These are phyloP conservation scores for Themeda triandra DNA, from an alignment of 176 grass and related monocot genomes.

Conservation along the genomic window DNA sequence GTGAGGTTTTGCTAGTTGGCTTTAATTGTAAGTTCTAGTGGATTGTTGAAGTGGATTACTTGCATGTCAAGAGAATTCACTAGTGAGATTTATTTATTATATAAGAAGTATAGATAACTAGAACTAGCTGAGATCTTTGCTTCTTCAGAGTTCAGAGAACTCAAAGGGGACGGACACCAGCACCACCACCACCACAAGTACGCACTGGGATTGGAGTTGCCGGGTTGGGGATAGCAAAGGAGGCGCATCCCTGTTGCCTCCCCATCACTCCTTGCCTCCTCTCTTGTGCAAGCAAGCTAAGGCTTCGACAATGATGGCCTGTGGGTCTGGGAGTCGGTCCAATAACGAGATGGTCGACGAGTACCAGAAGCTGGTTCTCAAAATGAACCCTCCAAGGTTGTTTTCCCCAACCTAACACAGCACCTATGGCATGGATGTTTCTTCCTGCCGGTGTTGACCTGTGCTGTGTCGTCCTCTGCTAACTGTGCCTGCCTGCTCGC, in stretches of 20 bases:
- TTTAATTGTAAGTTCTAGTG: no score
- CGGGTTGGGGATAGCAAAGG: slow-evolving; percentile 13
- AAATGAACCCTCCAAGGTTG: slow-evolving; percentile 95
- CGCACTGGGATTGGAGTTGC: slow-evolving; percentile 25
- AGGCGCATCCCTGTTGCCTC: slow-evolving; percentile 36
- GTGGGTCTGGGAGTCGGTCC: slow-evolving; percentile 57
- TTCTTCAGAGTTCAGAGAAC: slow-evolving; percentile 25
- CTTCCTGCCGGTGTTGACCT: slow-evolving; percentile 11
- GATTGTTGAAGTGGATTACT: no score
- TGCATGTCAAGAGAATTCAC: no score
- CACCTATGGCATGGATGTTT: slow-evolving; percentile 3
- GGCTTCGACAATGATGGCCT: slow-evolving; percentile 53
- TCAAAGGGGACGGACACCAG: not conserved
- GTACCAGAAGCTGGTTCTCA: slow-evolving; percentile 90
- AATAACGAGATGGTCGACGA: slow-evolving; percentile 70
- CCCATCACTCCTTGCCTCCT: not conserved
- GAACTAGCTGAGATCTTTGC: slow-evolving; percentile 31
- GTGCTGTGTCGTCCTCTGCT: not conserved
- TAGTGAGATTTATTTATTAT: no score
- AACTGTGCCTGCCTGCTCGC: not conserved
- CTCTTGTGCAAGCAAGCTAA: not conserved
- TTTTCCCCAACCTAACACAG: not conserved
- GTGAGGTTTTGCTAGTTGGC: no score
- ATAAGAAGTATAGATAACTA: no score
- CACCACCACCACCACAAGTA: not conserved